Percentiles rank a stretch among this genome's conserved stretches.
These are phyloP conservation scores for Aureobasidium uvarum DNA, from an alignment of 2,329 filamentous ascomycete genomes.

Conservation along the genomic window DNA sequence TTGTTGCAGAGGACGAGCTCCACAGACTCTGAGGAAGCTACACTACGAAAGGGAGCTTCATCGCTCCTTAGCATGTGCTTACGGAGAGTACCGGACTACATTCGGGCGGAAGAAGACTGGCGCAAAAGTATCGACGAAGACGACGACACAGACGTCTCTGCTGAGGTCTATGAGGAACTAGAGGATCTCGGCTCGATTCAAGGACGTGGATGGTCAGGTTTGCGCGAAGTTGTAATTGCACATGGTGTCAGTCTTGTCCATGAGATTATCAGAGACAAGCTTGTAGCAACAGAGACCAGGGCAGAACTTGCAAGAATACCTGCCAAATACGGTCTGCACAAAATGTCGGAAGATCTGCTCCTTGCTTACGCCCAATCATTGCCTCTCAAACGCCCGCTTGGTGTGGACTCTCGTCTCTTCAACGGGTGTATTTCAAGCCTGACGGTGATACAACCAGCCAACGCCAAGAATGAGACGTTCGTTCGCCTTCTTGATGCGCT, in stretches of 20 bases:
- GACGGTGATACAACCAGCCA: neutral
- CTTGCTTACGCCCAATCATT: constrained; percentile 12
- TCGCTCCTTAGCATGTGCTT: constrained; percentile 44
- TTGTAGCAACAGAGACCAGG: constrained; percentile 31
- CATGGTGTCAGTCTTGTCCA: constrained; percentile 43
- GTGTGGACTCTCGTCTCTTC: constrained; percentile 14
- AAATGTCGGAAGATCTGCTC: neutral
- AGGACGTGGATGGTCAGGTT: constrained; percentile 41
- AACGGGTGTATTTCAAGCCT: constrained; percentile 12
- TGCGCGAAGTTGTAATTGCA: constrained; percentile 44
- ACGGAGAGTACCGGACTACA: constrained; percentile 43
- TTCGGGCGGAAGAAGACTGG: constrained; percentile 43
- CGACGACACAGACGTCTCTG: constrained; percentile 39
- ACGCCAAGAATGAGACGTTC: neutral
- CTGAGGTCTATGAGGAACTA: constrained; percentile 44
- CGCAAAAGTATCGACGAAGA: constrained; percentile 37
- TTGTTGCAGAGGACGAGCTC: constrained; percentile 34
- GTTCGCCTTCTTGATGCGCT: constrained; percentile 32
- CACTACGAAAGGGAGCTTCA: constrained; percentile 37
- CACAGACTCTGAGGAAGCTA: constrained; percentile 26
- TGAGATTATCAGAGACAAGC: constrained; percentile 39
- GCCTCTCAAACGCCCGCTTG: constrained; percentile 20
- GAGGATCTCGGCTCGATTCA: constrained; percentile 40
- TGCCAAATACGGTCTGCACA: neutral
- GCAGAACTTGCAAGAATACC: constrained; percentile 21